These are phyloP conservation scores for Clonostachys rosea DNA, from an alignment of 2,329 filamentous ascomycete genomes.

Conservation along the genomic window DNA sequence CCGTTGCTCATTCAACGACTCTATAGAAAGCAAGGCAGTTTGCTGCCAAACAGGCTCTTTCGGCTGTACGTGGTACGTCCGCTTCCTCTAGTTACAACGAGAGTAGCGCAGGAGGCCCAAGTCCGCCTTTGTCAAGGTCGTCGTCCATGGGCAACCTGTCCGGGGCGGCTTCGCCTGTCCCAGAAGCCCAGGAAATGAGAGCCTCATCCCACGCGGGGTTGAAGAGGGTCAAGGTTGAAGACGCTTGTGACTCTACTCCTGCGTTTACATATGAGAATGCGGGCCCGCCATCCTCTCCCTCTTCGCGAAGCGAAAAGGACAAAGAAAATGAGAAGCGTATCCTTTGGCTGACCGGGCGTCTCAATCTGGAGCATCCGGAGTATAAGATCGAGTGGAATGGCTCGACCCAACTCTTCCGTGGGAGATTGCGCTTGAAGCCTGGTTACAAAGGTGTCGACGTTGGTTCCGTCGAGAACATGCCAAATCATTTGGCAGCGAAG, in stretches of 20 bases:
- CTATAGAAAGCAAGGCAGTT: constrained; percentile 43
- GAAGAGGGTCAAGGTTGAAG: constrained; percentile 8
- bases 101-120: too few relatives aligned
- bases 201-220: background rate
- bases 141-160: too few relatives aligned
- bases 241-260: background rate
- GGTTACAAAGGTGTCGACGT: constrained; percentile 16
- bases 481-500: constrained; percentile 25
- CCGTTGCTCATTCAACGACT: background rate
- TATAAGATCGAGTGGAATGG: constrained; percentile 19
- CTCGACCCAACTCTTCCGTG: constrained; percentile 23
- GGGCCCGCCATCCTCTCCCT: background rate
- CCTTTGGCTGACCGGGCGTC: constrained; percentile 18
- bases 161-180: too few relatives aligned
- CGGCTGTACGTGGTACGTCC: constrained; percentile 26
- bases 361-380: constrained; percentile 23
- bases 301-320: background rate
- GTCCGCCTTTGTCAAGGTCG: too few relatives aligned
- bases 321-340: constrained; percentile 17
- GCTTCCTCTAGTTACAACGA: too few relatives aligned
- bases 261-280: background rate
- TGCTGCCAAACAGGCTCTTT: constrained; percentile 41
- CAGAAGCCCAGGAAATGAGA: too few relatives aligned
- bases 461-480: constrained; percentile 23
- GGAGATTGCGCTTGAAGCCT: constrained; percentile 23